Evolutionary conservation across 2,329 filamentous ascomycete species (phyloP), one percentile per base, ranked within the genome.

Genomic region (Emericellopsis cladophorae): DNA sequence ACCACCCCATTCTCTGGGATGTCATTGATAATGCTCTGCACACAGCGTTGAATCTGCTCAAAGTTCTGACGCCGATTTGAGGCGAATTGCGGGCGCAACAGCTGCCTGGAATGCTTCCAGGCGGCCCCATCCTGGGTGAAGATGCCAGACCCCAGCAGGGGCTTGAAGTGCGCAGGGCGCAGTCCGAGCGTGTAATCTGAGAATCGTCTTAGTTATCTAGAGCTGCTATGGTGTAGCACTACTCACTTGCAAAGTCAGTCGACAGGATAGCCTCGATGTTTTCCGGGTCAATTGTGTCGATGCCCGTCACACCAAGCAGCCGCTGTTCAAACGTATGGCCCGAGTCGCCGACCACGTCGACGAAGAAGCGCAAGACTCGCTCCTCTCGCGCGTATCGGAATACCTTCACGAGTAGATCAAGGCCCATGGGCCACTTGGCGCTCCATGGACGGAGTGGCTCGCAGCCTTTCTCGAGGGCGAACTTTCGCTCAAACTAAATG

Each of bases 181-280:
- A 46, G 12, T 24, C 42, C 39, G 4, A 32, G 31, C 11, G 31
- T 32, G 15, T 32, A 32, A 32, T 32, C 31, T 32, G 6, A 12
- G 15, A 12, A 6, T 12, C 11, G 15, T 32, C 31, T 32, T 4
- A 12, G 31, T 6, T 3, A 32, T 12, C 31, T 15, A 6, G 11
- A 32, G 31, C 15, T 3, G 11, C 15, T 15, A 4, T 21, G 12
- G 42, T 52, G 47, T 72, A 74, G 36, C 69, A 62, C 15, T 12
- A 32, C 31, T 32, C 6, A 32, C 31, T 32, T 12, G 31, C 11
- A 15, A 32, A 32, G 31, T 32, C 31, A 2, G 62, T 64, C 1
- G 69, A 64, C 4, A 74, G 57, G 8, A 74, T 58, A 1, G 68
- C 61, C 47, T 74, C 65, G 34, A 74, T 55, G 44, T 74, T 74